A percentile compares a stretch with the other conserved stretches of the same genome.
These are phyloP conservation scores for Eucalyptus victrix DNA, from an alignment of 345 rosid species.

Conservation along the genomic window DNA sequence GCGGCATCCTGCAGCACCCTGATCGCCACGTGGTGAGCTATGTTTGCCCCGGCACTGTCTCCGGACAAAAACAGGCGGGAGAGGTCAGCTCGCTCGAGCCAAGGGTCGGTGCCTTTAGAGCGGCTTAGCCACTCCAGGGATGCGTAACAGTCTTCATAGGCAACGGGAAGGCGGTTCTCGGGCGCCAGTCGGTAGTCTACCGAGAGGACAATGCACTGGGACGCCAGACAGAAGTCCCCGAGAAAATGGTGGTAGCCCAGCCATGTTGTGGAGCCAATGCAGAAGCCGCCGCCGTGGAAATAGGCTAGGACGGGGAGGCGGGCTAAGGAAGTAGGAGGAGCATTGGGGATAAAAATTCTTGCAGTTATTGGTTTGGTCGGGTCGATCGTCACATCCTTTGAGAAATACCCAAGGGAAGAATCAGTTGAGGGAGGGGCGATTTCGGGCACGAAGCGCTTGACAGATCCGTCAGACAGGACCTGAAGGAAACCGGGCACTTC, in stretches of 20 bases:
- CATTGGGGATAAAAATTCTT: slow-evolving; percentile 32
- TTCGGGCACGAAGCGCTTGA: slow-evolving; percentile 27
- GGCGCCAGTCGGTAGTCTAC: slow-evolving; percentile 57
- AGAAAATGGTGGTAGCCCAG: slow-evolving; percentile 56
- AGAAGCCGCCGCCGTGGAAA: slow-evolving; percentile 65
- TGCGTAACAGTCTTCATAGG: slow-evolving; percentile 42
- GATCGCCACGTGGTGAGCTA: slow-evolving; percentile 34
- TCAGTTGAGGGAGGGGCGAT: slow-evolving; percentile 13
- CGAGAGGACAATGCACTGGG: slow-evolving; percentile 25
- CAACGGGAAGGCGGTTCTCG: slow-evolving; percentile 37
- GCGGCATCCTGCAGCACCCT: slow-evolving; percentile 5
- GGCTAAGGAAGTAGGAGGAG: neutral
- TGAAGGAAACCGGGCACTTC: slow-evolving; percentile 45
- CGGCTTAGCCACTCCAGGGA: slow-evolving; percentile 34
- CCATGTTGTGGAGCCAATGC: slow-evolving; percentile 54
- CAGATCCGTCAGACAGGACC: slow-evolving; percentile 44
- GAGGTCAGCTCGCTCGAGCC: slow-evolving; percentile 31
- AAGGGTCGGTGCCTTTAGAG: slow-evolving; percentile 19
- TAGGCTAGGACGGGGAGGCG: slow-evolving; percentile 33
- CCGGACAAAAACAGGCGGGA: slow-evolving; percentile 35
- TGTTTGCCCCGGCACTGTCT: slow-evolving; percentile 65
- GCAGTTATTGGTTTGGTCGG: slow-evolving; percentile 27
- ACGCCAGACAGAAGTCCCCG: slow-evolving; percentile 29
- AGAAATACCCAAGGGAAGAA: slow-evolving; percentile 11
- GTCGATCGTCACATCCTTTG: slow-evolving; percentile 33